phyloP scores from a whole-genome alignment of 306 rosid species.

The Cicer pinnatifidum region DNA sequence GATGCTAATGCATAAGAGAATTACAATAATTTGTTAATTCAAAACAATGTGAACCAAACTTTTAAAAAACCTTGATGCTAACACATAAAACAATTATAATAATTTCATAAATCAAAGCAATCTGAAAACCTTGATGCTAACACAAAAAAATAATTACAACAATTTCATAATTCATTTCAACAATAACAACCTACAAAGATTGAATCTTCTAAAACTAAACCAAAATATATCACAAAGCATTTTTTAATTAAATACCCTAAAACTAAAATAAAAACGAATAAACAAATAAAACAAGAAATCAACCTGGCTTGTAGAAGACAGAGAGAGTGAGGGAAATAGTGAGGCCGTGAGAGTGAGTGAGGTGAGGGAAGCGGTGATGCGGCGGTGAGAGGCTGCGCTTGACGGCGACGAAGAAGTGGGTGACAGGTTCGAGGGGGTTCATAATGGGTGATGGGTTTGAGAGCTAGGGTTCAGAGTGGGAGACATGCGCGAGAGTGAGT shows the following conservation, averaged over 20 bases:
- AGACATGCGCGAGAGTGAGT: too few species aligned
- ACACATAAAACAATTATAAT: background rate
- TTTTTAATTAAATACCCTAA: background rate
- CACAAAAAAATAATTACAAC: background rate
- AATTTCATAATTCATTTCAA: conserved; percentile 11
- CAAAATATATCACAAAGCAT: background rate
- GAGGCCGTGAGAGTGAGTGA: too few species aligned
- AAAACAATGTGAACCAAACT: background rate
- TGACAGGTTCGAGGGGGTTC: too few species aligned
- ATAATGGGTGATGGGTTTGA: too few species aligned
- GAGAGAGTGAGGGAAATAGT: too few species aligned
- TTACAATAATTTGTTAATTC: background rate
- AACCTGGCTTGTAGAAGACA: conserved; percentile 83
- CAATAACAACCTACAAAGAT: background rate
- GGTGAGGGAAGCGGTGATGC: too few species aligned
- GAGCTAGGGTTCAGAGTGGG: too few species aligned
- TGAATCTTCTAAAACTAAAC: background rate
- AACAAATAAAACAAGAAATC: conserved; percentile 19
- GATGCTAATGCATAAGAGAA: background rate
- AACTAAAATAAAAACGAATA: background rate
- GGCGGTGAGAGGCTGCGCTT: too few species aligned
- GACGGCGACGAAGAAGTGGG: too few species aligned
- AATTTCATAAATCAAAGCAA: background rate
- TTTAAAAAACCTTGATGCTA: background rate
- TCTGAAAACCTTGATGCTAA: background rate